Percentiles rank a stretch among this genome's conserved stretches.
Conservation (phyloP, 2,329 filamentous ascomycete genomes). For the Colletotrichum sp. region DNA sequence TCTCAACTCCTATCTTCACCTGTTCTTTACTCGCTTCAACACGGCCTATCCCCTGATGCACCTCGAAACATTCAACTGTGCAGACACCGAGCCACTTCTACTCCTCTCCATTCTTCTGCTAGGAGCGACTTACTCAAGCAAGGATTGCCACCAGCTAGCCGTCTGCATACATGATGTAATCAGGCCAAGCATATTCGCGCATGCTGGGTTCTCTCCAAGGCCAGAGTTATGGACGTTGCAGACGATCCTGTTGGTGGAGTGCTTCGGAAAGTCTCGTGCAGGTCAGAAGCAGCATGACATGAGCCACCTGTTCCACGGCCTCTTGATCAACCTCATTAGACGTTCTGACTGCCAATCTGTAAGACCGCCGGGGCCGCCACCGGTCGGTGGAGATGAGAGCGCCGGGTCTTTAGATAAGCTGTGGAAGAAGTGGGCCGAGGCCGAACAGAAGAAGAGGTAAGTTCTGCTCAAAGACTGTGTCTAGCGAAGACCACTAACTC, state of each 20-base stretch:
- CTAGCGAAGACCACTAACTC: neutral
- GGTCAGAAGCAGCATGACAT: constrained; percentile 69
- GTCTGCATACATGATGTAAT: constrained; percentile 68
- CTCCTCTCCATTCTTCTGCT: constrained; percentile 60
- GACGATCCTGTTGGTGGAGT: constrained; percentile 66
- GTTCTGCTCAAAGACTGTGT: neutral
- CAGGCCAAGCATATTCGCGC: constrained; percentile 63
- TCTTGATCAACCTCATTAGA: constrained; percentile 42
- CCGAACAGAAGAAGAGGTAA: constrained; percentile 63
- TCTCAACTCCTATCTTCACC: constrained; percentile 60
- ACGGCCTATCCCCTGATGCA: constrained; percentile 65
- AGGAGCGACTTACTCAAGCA: constrained; percentile 66
- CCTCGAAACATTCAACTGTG: constrained; percentile 59
- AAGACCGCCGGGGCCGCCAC: constrained; percentile 27
- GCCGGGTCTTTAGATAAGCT: constrained; percentile 45
- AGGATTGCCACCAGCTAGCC: constrained; percentile 63
- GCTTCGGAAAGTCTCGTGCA: constrained; percentile 67
- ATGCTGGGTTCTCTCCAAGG: constrained; percentile 60
- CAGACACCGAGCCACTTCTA: constrained; percentile 53
- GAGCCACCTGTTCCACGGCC: constrained; percentile 57
- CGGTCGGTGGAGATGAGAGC: constrained; percentile 28
- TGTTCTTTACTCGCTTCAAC: constrained; percentile 68
- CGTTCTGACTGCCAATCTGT: constrained; percentile 39
- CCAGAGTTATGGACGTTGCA: constrained; percentile 67
- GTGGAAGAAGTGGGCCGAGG: constrained; percentile 59